Evolutionary conservation across 2,329 filamentous ascomycete genomes (phyloP).

Genomic region (Fusarium cicatricum): DNA sequence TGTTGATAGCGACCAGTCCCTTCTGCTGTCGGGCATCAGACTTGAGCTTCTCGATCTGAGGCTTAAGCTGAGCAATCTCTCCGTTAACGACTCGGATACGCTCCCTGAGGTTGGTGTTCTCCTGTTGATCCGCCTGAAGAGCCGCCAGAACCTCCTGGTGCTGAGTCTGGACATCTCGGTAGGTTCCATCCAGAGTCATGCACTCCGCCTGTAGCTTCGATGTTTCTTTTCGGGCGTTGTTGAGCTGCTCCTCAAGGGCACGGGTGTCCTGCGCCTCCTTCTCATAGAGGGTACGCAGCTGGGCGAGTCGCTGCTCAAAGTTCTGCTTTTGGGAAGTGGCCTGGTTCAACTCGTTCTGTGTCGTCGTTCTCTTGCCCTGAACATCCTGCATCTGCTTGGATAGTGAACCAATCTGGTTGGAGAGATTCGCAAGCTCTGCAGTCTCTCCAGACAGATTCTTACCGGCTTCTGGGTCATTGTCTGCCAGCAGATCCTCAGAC

Average conservation of each 20-base stretch:
- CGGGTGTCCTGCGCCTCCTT: constrained; percentile 91
- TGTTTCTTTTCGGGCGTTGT: constrained; percentile 78
- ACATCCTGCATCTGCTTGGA: constrained; percentile 95
- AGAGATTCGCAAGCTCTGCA: constrained; percentile 91
- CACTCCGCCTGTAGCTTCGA: constrained; percentile 85
- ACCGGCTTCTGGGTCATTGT: constrained; percentile 86
- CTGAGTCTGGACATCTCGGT: constrained; percentile 83
- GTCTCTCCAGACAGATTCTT: constrained; percentile 90
- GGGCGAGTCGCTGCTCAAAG: constrained; percentile 86
- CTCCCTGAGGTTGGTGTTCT: constrained; percentile 87
- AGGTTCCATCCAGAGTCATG: constrained; percentile 80
- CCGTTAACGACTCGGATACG: constrained; percentile 84
- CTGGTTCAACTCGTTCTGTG: constrained; percentile 84
- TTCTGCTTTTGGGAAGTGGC: constrained; percentile 89
- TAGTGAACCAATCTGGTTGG: constrained; percentile 91
- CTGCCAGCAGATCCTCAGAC: constrained; percentile 87
- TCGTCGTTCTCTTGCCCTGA: constrained; percentile 79
- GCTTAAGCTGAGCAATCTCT: constrained; percentile 84
- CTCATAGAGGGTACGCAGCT: constrained; percentile 89
- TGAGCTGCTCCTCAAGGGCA: constrained; percentile 83
- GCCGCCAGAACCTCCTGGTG: constrained; percentile 78
- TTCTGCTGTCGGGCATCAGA: constrained; percentile 94
- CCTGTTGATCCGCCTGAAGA: constrained; percentile 86
- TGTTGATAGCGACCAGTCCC: constrained; percentile 96
- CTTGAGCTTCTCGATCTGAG: constrained; percentile 91